Percentiles rank a stretch among this genome's conserved stretches.
Evolutionary conservation across 257 asterid species (phyloP).

Genomic region (Gentiana dahurica): DNA sequence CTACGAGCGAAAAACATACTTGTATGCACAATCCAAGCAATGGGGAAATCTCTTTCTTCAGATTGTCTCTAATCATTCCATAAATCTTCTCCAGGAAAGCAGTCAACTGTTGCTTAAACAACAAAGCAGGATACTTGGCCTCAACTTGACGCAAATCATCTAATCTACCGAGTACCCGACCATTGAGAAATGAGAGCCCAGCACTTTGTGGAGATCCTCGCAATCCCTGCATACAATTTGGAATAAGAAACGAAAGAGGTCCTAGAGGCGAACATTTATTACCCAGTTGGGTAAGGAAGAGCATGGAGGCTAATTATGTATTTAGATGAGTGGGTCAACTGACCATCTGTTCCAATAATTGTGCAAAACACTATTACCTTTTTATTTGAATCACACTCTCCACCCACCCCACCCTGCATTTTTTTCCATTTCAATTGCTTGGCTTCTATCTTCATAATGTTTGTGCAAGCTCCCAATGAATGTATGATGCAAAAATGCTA

Average conservation of each 20-base stretch:
- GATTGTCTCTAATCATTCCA: slow-evolving; percentile 90
- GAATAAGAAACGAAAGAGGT: slow-evolving; percentile 11
- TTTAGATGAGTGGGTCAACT: background rate
- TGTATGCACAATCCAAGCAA: slow-evolving; percentile 92
- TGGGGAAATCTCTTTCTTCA: slow-evolving; percentile 96
- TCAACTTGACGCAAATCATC: slow-evolving; percentile 97
- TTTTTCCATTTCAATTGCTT: too few species aligned
- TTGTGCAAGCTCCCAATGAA: too few species aligned
- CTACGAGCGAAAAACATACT: slow-evolving; percentile 31
- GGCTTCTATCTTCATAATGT: too few species aligned
- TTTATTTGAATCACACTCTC: too few species aligned
- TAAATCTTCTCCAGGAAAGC: slow-evolving; percentile 98
- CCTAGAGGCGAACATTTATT: slow-evolving; percentile 11
- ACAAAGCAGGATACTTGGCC: slow-evolving; percentile 95
- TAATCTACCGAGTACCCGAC: slow-evolving; percentile 76
- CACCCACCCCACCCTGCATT: too few species aligned
- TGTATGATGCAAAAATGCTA: too few species aligned
- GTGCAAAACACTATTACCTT: too few species aligned
- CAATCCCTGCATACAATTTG: slow-evolving; percentile 45
- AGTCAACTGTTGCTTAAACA: slow-evolving; percentile 99
- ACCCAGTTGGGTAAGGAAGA: background rate
- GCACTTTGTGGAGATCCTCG: slow-evolving; percentile 93
- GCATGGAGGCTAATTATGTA: slow-evolving; percentile 2
- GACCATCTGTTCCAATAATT: too few species aligned
- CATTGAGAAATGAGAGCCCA: slow-evolving; percentile 75